A percentile compares a stretch with the other conserved stretches of the same genome.
These are phyloP conservation scores for Lophiostoma macrostomum DNA, from an alignment of 495 filamentous ascomycete species.

Conservation along the genomic window DNA sequence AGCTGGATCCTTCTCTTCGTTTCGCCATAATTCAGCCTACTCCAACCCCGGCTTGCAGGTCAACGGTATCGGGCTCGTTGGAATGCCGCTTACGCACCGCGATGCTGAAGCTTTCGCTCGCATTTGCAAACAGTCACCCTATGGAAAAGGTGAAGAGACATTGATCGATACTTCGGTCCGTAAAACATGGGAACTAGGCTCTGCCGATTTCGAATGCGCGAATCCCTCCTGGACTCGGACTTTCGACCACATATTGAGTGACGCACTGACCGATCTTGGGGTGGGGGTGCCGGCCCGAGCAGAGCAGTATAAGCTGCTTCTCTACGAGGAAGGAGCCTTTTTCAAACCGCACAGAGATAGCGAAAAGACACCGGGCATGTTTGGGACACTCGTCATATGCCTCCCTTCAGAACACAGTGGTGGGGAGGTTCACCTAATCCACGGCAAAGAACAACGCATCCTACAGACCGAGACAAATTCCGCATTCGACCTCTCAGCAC, in stretches of 20 bases:
- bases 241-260: slow-evolving; percentile 27
- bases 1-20: neutral
- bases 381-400: slow-evolving; percentile 54
- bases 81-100: slow-evolving; percentile 44
- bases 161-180: slow-evolving; percentile 49
- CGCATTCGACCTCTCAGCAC: slow-evolving; percentile 40
- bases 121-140: slow-evolving; percentile 47
- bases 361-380: slow-evolving; percentile 56
- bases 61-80: slow-evolving; percentile 41
- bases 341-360: slow-evolving; percentile 54
- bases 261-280: slow-evolving; percentile 22
- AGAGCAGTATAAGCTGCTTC: slow-evolving; percentile 53
- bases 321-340: slow-evolving; percentile 56
- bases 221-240: slow-evolving; percentile 41
- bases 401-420: slow-evolving; percentile 54
- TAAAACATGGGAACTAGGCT: slow-evolving; percentile 52
- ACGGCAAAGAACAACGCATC: slow-evolving; percentile 39
- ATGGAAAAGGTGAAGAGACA: slow-evolving; percentile 46
- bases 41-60: slow-evolving; percentile 45
- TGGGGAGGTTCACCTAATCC: slow-evolving; percentile 49
- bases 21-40: neutral
- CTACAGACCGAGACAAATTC: slow-evolving; percentile 41
- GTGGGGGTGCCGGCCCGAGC: slow-evolving; percentile 33
- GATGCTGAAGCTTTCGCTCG: slow-evolving; percentile 45
- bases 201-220: slow-evolving; percentile 44